Base-by-base conservation (phyloP, 1,284 basidiomycete genomes). In the Cutaneotrichosporon daszewskae region DNA sequence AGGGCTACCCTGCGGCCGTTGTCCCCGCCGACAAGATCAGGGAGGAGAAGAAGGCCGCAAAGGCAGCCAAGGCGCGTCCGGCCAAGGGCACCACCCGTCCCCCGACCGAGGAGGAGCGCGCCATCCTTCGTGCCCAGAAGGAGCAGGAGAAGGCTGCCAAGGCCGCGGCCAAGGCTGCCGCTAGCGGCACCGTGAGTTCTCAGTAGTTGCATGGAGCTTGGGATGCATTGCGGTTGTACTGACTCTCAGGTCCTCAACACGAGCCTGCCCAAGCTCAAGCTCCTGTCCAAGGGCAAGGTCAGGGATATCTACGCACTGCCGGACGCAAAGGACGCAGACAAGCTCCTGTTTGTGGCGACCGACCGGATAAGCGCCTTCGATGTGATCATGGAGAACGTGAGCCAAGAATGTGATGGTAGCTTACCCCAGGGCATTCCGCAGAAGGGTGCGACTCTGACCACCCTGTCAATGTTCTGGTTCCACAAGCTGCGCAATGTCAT, bases 281-380 rank as follows among this genome's bases (percentile, higher is more conserved):
- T 94, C 3, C 53, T 95, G 26, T 87, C 87, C 6, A 81, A 78
- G 66, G 91, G 91, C 47, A 96, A 96, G 77, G 91, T 96, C 24
- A 81, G 91, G 49, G 90, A 96, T 71, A 83, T 95, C 59, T 96
- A 95, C 70, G 72, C 77, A 13, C 61, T 77, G 35, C 86, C 53
- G 74, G 80, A 53, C 72, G 78, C 52, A 72, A 55, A 84, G 45
- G 68, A 72, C 44, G 57, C 59, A 26, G 78, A 81, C 53, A 72
- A 71, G 55, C 78, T 96, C 22, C 78, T 99, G 45, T 97, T 98
- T 69, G 85, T 98, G 42, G 91, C 94, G 6, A 87, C 88, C 13
- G 95, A 98, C 73, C 78, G 95, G 51, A 95, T 97, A 65, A 94
- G 88, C 17, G 92, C 94, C 0, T 98, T 90, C 73, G 94, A 99